Base-by-base conservation (phyloP, 345 rosid genomes). In the Psidium guajava region DNA sequence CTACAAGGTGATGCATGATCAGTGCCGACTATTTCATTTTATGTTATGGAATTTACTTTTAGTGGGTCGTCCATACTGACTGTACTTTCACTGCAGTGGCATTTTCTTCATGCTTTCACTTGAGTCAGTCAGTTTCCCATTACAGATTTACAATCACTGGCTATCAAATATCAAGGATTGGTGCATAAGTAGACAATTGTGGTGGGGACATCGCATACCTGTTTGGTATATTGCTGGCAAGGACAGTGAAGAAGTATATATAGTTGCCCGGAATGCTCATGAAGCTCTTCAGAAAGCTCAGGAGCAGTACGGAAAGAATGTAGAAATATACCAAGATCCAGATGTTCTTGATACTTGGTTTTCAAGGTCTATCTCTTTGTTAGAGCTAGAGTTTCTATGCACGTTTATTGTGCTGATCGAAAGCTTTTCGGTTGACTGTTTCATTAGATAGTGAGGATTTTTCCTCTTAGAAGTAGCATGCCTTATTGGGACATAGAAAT, bases 191-290 rank as follows among this genome's bases (percentile, higher is more conserved):
- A 93, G 99, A 87, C 99, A 97, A 86, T 91, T 97, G 11, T 97
- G 99, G 99, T 95, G 99, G 99, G 99, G 98, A 64, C 98, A 97
- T 87, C 98, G 98, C 54, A 95, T 97, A 91, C 99, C 99, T 53
- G 98, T 97, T 90, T 97, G 99, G 99, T 97, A 97, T 85, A 91
- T 97, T 86, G 94, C 85, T 83, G 99, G 99, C 82, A 95, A 91
- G 91, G 94, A 94, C 84, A 88, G 90, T 82, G 98, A 94, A 91
- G 99, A 94, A 88, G 97, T 94, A 84, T 95, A 93, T 89, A 90
- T 97, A 86, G 96, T 97, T 88, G 98, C 99, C 53, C 91, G 87
- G 91, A 91, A 84, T 90, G 90, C 94, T 82, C 92, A 90, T 87
- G 99, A 97, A 90, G 98, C 99, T 84, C 93, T 93, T 89, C 90